Conservation (phyloP, 495 filamentous ascomycete genomes). For the Penicillium malachiteum region DNA sequence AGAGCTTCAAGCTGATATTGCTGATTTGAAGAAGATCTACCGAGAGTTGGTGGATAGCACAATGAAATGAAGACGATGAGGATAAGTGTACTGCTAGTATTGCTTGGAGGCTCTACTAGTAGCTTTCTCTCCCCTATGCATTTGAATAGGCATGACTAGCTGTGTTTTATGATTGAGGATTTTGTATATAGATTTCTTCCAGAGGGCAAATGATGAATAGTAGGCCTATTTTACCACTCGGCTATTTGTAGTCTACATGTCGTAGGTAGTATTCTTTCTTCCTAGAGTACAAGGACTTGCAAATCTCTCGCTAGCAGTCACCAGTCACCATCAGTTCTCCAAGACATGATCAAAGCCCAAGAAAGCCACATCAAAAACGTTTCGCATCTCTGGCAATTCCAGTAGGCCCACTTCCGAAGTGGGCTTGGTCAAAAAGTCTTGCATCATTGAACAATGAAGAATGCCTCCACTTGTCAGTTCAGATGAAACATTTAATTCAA, state of each 20-base stretch:
- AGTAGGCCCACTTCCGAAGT: conserved; percentile 29
- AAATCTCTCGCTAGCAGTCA: too few relatives aligned
- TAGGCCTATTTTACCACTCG: too few relatives aligned
- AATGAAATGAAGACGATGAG: conserved; percentile 52
- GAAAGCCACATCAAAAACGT: conserved; percentile 16
- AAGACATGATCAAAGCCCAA: background rate
- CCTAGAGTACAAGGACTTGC: too few relatives aligned
- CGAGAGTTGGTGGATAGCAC: conserved; percentile 86
- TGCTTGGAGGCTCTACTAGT: background rate
- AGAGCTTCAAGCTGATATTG: conserved; percentile 83
- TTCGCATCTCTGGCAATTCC: conserved; percentile 30
- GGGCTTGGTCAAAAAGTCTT: conserved; percentile 35
- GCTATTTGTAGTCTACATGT: too few relatives aligned
- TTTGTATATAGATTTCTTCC: conserved; percentile 4
- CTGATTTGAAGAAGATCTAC: conserved; percentile 93
- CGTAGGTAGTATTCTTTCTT: too few relatives aligned
- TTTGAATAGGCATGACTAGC: background rate
- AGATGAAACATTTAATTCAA: background rate
- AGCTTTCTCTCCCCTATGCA: background rate
- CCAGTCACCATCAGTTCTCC: background rate
- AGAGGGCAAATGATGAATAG: background rate
- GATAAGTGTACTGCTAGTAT: background rate
- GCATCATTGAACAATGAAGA: conserved; percentile 37
- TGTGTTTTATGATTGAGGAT: background rate
- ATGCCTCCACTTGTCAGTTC: conserved; percentile 36